phyloP scores from a whole-genome alignment of 306 rosid species.

The Lathyrus oleraceus region DNA sequence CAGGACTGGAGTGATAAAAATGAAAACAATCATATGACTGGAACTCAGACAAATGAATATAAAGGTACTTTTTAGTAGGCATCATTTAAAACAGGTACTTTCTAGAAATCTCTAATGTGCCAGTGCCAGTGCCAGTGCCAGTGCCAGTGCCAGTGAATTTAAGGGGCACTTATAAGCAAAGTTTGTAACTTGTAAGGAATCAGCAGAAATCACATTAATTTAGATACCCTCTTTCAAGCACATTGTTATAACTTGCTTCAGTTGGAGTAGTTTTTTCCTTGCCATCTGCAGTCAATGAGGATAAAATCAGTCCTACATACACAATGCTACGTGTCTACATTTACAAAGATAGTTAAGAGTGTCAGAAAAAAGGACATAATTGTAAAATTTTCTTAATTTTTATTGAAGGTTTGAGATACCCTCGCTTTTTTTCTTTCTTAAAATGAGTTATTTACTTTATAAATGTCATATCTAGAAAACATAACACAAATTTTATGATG shows the following conservation, averaged over 20 bases:
- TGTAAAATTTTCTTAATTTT: not conserved
- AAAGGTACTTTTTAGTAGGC: constrained; percentile 12
- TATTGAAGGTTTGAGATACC: not conserved
- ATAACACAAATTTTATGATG: constrained; percentile 8
- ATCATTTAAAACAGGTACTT: constrained; percentile 5
- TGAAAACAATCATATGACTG: constrained; percentile 8
- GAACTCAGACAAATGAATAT: constrained; percentile 20
- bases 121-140: constrained; percentile 20
- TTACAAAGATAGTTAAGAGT: not conserved
- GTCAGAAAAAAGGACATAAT: not conserved
- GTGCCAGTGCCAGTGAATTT: constrained; percentile 28
- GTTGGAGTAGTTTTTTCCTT: constrained; percentile 69
- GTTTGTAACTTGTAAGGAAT: constrained; percentile 33
- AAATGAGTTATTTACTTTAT: not conserved
- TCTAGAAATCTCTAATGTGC: constrained; percentile 10
- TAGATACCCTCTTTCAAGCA: constrained; percentile 67
- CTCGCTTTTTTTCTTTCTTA: not conserved
- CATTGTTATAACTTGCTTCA: constrained; percentile 65
- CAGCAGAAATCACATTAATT: constrained; percentile 43
- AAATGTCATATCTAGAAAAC: constrained; percentile 14
- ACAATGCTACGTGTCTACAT: constrained; percentile 3
- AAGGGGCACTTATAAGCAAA: constrained; percentile 18
- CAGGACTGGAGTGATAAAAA: constrained; percentile 1
- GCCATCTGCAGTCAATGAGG: constrained; percentile 59
- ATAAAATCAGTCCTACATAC: constrained; percentile 29